Percentiles rank a stretch among this genome's conserved stretches.
phyloP scores from a whole-genome alignment of 441 rosid genomes.

The Hura crepitans region DNA sequence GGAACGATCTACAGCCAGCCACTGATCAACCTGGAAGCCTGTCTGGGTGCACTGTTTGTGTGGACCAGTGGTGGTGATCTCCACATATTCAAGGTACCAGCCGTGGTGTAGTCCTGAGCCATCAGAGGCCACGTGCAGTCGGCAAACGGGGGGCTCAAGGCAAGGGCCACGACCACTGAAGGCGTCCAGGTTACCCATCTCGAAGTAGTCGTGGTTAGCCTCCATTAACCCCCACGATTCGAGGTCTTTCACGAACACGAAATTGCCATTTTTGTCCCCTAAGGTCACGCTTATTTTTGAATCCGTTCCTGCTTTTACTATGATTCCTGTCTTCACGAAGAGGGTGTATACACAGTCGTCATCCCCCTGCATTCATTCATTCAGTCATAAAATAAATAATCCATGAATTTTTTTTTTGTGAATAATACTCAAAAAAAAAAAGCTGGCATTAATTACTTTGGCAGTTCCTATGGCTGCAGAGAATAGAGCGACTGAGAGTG shows the following conservation, averaged over 20 bases:
- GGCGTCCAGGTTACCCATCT: conserved; percentile 66
- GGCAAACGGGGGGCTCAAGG: conserved; percentile 44
- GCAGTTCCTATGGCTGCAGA: background rate
- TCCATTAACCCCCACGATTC: conserved; percentile 70
- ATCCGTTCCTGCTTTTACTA: conserved; percentile 66
- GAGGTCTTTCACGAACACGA: conserved; percentile 35
- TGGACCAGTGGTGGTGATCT: conserved; percentile 53
- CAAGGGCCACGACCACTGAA: conserved; percentile 67
- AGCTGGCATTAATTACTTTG: conserved; percentile 19
- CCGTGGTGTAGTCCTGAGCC: conserved; percentile 72
- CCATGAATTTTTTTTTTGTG: too few relatives aligned
- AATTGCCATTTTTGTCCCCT: conserved; percentile 40
- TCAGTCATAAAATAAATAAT: conserved; percentile 17
- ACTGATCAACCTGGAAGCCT: conserved; percentile 56
- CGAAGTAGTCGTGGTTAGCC: conserved; percentile 55
- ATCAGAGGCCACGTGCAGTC: conserved; percentile 61
- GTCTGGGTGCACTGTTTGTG: conserved; percentile 41
- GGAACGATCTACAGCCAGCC: conserved; percentile 54
- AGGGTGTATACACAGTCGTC: conserved; percentile 61
- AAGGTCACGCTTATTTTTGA: conserved; percentile 48
- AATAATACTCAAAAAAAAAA: conserved; percentile 20
- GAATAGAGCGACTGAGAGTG: background rate
- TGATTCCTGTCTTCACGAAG: conserved; percentile 57
- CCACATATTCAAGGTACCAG: conserved; percentile 70
- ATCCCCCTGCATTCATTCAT: conserved; percentile 28